Conservation (phyloP, 148 eudicot species). For the Cornus kousa region DNA sequence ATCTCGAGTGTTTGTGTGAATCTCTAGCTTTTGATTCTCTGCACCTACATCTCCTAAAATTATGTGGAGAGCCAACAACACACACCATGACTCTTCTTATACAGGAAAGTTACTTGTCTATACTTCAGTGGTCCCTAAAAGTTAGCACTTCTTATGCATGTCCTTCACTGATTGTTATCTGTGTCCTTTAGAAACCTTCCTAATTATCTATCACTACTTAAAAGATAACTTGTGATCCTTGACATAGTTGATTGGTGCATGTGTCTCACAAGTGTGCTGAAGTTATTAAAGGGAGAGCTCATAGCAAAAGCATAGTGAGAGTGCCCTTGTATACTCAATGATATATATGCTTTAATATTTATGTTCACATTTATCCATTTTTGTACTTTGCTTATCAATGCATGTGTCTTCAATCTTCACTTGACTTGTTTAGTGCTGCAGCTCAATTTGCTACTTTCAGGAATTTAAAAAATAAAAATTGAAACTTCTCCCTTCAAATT, state of each 20-base stretch:
- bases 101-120: background rate
- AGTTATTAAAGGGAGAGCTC: background rate
- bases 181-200: background rate
- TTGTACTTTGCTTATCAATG: background rate
- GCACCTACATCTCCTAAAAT: background rate
- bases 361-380: background rate
- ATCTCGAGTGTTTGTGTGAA: no score
- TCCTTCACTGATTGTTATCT: background rate
- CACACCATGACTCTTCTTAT: background rate
- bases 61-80: background rate
- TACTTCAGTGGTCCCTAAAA: background rate
- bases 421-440: background rate
- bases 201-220: background rate
- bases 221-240: background rate
- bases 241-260: background rate
- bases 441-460: background rate
- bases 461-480: background rate
- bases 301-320: background rate
- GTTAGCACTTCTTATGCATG: slow-evolving; percentile 1
- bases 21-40: no score
- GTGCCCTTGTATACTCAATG: background rate
- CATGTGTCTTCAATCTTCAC: background rate
- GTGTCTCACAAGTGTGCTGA: background rate
- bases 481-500: slow-evolving; percentile 5
- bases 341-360: background rate